Evolutionary conservation across 176 grass and related monocot species (phyloP), one percentile per base, ranked within the genome.

Genomic region (Phyllostachys edulis): DNA sequence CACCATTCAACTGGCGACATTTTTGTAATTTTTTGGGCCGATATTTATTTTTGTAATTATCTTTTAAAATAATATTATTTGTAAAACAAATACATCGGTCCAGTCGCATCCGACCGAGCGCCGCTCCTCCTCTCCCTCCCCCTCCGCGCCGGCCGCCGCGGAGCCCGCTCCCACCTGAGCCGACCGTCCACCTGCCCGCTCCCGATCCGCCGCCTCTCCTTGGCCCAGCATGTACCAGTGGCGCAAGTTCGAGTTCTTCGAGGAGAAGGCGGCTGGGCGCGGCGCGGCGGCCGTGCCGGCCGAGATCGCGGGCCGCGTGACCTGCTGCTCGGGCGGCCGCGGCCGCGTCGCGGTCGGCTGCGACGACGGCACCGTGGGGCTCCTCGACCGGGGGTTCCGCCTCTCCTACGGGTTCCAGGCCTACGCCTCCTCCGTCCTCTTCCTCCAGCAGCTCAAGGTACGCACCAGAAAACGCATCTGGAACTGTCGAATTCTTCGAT

Each of bases 401-500:
- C 32, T 34, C 32, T 34, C 32, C 32, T 34, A 85, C 79, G 90
- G 87, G 0, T 94, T 92, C 77, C 93, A 94, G 82, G 90, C 93
- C 41, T 80, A 94, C 63, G 90, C 87, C 32, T 83, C 93, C 38
- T 89, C 93, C 45, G 93, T 84, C 56, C 92, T 93, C 76, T 95
- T 93, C 80, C 86, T 98, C 66, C 92, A 95, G 85, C 96, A 98
- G 89, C 96, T 98, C 85, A 98, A 95, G 92, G 96, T 98, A 54
- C 20, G 0, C 14, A 15, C 38, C 5, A 34, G 32, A 34, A 34
- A 34, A 2, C 2, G 32, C 32, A 34, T 34, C 32, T 36, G n/a
- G 0, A 87, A 37, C 32, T 38, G 39, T 8, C 26, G n/a, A 78
- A 64, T 78, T 57, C 20, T 5, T 45, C 9, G 14, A 4, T 9